Conservation (phyloP, 2,329 filamentous ascomycete species). For the Pyricularia sp. region DNA sequence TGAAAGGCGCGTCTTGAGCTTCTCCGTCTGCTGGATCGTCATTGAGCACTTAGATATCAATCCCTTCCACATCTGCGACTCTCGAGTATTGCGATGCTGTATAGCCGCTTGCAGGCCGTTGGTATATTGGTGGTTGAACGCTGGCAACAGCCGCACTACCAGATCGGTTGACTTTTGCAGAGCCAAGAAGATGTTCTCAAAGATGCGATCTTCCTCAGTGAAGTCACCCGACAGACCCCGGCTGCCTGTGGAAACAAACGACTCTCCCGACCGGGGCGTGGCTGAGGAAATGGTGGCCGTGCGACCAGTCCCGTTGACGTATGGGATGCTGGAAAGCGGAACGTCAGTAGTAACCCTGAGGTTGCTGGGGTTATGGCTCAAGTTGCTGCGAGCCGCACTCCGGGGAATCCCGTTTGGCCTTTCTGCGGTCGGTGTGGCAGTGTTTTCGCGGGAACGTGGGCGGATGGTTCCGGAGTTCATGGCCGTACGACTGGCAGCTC, state of each 20-base stretch:
- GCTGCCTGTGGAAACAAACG: slow-evolving; percentile 54
- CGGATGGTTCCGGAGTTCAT: slow-evolving; percentile 16
- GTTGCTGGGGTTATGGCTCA: slow-evolving; percentile 40
- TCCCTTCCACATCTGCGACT: slow-evolving; percentile 57
- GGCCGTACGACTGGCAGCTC: not conserved
- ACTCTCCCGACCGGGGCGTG: slow-evolving; percentile 79
- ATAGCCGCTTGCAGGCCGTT: slow-evolving; percentile 55
- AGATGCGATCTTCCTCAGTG: slow-evolving; percentile 68
- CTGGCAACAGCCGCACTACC: slow-evolving; percentile 62
- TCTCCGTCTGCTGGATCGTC: slow-evolving; percentile 64
- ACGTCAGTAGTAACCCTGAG: slow-evolving; percentile 50
- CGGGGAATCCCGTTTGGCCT: slow-evolving; percentile 27
- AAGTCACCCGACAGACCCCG: slow-evolving; percentile 50
- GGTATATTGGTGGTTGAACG: slow-evolving; percentile 57
- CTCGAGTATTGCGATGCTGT: slow-evolving; percentile 41
- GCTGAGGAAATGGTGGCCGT: slow-evolving; percentile 41
- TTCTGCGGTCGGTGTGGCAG: slow-evolving; percentile 42
- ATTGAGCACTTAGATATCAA: slow-evolving; percentile 64
- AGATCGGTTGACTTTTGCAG: slow-evolving; percentile 66
- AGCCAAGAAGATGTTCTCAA: slow-evolving; percentile 74
- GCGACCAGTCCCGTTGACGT: slow-evolving; percentile 38
- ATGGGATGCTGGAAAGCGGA: slow-evolving; percentile 27
- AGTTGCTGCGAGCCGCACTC: slow-evolving; percentile 26
- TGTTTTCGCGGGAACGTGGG: slow-evolving; percentile 40
- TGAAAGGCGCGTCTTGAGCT: slow-evolving; percentile 63